A percentile compares a stretch with the other conserved stretches of the same genome.
phyloP scores from a whole-genome alignment of 2,329 filamentous ascomycete genomes.

The Penicillium sp. region DNA sequence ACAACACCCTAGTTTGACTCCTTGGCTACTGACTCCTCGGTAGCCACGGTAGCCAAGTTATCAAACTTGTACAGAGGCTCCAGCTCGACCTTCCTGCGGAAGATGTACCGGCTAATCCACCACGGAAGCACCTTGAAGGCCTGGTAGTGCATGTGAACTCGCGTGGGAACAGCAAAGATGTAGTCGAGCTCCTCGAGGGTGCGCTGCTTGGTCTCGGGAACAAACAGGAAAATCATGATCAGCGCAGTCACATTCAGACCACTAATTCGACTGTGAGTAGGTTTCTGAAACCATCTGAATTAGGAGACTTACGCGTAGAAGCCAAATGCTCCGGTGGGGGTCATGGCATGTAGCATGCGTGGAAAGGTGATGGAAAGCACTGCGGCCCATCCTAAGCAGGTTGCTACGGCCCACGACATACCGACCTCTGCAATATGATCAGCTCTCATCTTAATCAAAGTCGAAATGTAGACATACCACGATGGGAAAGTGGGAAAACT shows the following conservation, averaged over 20 bases:
- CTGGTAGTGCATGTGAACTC: conserved; percentile 56
- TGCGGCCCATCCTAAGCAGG: conserved; percentile 47
- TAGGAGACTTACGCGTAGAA: conserved; percentile 47
- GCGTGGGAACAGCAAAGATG: conserved; percentile 56
- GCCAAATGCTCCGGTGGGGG: conserved; percentile 53
- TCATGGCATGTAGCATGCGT: conserved; percentile 46
- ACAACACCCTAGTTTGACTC: background rate
- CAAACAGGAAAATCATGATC: conserved; percentile 60
- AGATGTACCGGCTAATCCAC: conserved; percentile 57
- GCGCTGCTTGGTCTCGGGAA: conserved; percentile 55
- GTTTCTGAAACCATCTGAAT: too few relatives aligned
- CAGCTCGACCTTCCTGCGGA: conserved; percentile 47
- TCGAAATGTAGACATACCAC: background rate
- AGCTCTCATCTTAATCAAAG: too few relatives aligned
- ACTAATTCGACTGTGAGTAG: too few relatives aligned
- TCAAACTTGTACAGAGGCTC: conserved; percentile 53
- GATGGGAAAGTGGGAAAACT: conserved; percentile 30
- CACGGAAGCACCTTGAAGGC: conserved; percentile 54
- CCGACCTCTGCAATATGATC: conserved; percentile 31
- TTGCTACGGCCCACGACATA: conserved; percentile 45
- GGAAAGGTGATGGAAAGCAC: conserved; percentile 51
- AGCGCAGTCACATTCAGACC: conserved; percentile 58
- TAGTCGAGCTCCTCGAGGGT: conserved; percentile 55
- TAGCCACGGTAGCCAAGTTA: background rate
- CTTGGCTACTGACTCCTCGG: background rate